These are phyloP conservation scores for Penicillium pancosmium DNA, from an alignment of 495 filamentous ascomycete species.

Conservation along the genomic window DNA sequence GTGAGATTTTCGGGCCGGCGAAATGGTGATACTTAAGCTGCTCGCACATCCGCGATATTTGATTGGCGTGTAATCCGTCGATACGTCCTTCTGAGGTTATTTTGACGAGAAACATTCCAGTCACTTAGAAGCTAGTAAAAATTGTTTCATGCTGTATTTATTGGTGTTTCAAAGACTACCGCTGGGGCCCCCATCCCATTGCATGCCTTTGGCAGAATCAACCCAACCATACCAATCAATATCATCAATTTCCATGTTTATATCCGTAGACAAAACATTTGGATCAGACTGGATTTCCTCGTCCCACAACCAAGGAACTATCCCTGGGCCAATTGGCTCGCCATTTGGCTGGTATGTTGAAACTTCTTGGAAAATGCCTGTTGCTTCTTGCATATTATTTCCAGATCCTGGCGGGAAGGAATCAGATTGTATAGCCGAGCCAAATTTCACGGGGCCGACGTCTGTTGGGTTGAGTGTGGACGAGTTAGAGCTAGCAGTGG, in stretches of 20 bases:
- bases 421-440: no score
- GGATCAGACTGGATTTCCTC: slow-evolving; percentile 29
- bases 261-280: slow-evolving; percentile 29
- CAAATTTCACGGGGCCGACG: no score
- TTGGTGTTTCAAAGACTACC: background rate
- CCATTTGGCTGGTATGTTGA: slow-evolving; percentile 1
- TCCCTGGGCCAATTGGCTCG: slow-evolving; percentile 10
- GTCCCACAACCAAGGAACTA: slow-evolving; percentile 35
- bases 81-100: no score
- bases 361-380: background rate
- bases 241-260: slow-evolving; percentile 44
- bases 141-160: no score
- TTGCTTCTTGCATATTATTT: no score
- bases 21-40: slow-evolving; percentile 26
- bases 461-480: background rate
- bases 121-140: no score
- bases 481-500: background rate
- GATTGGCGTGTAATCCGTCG: no score
- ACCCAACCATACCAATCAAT: slow-evolving; percentile 56
- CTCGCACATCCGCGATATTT: background rate
- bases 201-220: slow-evolving; percentile 41
- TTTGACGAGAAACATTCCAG: no score
- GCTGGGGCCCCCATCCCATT: background rate
- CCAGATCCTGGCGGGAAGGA: no score
- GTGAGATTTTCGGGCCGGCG: slow-evolving; percentile 56